Percentiles rank a stretch among this genome's conserved stretches.
phyloP scores from a whole-genome alignment of 345 rosid species.

The Kernera saxatilis region DNA sequence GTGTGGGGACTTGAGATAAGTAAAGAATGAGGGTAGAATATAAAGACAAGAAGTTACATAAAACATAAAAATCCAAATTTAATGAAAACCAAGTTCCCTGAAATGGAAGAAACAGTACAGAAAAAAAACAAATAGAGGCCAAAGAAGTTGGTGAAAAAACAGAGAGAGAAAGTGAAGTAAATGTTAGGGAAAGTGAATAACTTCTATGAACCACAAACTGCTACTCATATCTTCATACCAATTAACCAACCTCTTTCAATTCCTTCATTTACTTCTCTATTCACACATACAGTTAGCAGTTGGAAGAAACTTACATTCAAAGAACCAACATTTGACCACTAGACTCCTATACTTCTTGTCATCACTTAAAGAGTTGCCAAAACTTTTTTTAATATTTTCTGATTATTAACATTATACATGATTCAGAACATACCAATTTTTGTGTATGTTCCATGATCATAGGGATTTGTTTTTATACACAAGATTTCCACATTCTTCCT shows the following conservation, averaged over 20 bases:
- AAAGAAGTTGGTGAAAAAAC: neutral
- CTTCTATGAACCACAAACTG: constrained; percentile 14
- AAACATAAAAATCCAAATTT: constrained; percentile 10
- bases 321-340: constrained; percentile 18
- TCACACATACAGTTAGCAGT: constrained; percentile 21
- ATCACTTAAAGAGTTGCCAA: neutral
- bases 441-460: constrained; percentile 5
- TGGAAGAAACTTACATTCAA: constrained; percentile 18
- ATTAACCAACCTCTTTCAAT: constrained; percentile 21
- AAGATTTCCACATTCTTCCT: constrained; percentile 96
- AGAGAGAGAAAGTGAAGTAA: constrained; percentile 9
- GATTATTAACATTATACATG: constrained; percentile 20
- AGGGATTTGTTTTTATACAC: constrained; percentile 47
- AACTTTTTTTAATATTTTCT: neutral
- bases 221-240: constrained; percentile 4
- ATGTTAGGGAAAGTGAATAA: constrained; percentile 15
- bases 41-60: constrained; percentile 11
- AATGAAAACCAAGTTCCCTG: constrained; percentile 18
- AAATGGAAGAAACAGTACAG: constrained; percentile 10
- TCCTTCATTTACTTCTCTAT: constrained; percentile 27
- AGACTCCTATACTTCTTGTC: neutral
- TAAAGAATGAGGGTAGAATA: constrained; percentile 4
- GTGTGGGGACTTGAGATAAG: neutral
- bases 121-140: constrained; percentile 1
- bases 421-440: neutral